These are phyloP conservation scores for Monosporascus sp. DNA, from an alignment of 2,329 filamentous ascomycete species.

Conservation along the genomic window DNA sequence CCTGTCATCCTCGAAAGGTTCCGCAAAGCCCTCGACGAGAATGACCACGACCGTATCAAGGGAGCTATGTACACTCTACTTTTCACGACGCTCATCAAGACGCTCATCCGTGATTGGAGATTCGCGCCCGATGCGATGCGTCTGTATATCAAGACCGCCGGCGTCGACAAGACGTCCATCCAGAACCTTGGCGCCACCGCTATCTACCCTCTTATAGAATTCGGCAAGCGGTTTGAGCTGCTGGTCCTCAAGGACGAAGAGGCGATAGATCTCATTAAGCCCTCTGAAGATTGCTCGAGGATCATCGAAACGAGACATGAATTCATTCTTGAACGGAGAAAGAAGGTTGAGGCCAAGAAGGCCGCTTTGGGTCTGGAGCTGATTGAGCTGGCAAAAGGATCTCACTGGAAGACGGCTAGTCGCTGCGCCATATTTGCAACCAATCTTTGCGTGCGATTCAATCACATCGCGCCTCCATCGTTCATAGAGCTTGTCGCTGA, in stretches of 20 bases:
- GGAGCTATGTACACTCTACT: slow-evolving; percentile 87
- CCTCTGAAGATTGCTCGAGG: slow-evolving; percentile 56
- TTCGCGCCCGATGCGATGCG: slow-evolving; percentile 87
- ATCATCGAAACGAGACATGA: slow-evolving; percentile 63
- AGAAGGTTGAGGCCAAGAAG: slow-evolving; percentile 79
- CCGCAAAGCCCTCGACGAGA: slow-evolving; percentile 69
- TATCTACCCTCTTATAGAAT: slow-evolving; percentile 83
- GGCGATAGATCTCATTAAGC: slow-evolving; percentile 66
- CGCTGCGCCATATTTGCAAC: slow-evolving; percentile 86
- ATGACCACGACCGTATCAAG: slow-evolving; percentile 89
- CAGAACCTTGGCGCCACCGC: slow-evolving; percentile 80
- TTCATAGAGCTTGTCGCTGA: slow-evolving; percentile 78
- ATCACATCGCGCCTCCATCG: slow-evolving; percentile 73
- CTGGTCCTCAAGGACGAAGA: slow-evolving; percentile 76
- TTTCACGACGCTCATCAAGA: slow-evolving; percentile 83
- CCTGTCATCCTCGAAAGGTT: slow-evolving; percentile 78
- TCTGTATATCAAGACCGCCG: slow-evolving; percentile 82
- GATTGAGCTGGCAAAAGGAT: slow-evolving; percentile 67
- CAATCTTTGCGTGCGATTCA: slow-evolving; percentile 87
- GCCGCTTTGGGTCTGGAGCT: slow-evolving; percentile 74
- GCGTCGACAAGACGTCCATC: slow-evolving; percentile 89
- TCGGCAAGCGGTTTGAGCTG: slow-evolving; percentile 80
- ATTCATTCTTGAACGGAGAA: slow-evolving; percentile 69
- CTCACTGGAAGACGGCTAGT: slow-evolving; percentile 95
- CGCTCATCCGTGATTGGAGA: slow-evolving; percentile 86